Conservation (phyloP, 2,329 filamentous ascomycete genomes). For the Alternaria arborescens region DNA sequence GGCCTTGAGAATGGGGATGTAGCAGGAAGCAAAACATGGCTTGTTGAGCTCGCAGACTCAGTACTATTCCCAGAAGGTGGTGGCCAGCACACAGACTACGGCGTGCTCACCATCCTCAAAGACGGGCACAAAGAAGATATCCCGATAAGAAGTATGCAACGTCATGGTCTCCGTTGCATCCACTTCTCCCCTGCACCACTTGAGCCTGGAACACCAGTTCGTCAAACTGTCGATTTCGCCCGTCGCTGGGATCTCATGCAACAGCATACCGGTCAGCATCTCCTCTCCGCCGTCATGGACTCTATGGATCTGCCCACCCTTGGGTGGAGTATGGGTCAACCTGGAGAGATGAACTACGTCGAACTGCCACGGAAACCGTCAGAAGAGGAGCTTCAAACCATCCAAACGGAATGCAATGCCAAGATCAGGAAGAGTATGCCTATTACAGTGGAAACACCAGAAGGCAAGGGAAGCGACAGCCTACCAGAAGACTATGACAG, state of each 20-base stretch:
- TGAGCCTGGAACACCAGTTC: constrained; percentile 68
- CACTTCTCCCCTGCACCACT: constrained; percentile 88
- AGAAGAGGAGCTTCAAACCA: constrained; percentile 33
- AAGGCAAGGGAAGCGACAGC: constrained; percentile 35
- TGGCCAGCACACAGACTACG: constrained; percentile 45
- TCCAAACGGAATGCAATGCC: constrained; percentile 41
- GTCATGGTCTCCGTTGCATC: constrained; percentile 66
- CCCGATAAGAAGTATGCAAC: constrained; percentile 41
- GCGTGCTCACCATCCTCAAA: constrained; percentile 35
- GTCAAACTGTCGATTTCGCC: constrained; percentile 39
- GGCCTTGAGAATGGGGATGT: constrained; percentile 14
- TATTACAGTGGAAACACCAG: constrained; percentile 44
- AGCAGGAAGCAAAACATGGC: constrained; percentile 31
- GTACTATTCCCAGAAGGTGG: constrained; percentile 48
- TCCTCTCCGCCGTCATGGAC: constrained; percentile 47
- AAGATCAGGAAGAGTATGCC: constrained; percentile 38
- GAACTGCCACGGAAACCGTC: constrained; percentile 43
- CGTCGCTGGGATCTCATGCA: constrained; percentile 49
- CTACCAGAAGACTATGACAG: constrained; percentile 44
- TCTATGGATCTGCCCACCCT: constrained; percentile 40
- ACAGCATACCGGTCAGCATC: constrained; percentile 47
- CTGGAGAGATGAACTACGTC: constrained; percentile 48
- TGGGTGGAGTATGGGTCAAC: constrained; percentile 43
- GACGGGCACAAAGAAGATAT: constrained; percentile 26
- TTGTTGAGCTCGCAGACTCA: constrained; percentile 45